phyloP scores from a whole-genome alignment of 2,329 filamentous ascomycete species.

The Orbilia ellipsospora region DNA sequence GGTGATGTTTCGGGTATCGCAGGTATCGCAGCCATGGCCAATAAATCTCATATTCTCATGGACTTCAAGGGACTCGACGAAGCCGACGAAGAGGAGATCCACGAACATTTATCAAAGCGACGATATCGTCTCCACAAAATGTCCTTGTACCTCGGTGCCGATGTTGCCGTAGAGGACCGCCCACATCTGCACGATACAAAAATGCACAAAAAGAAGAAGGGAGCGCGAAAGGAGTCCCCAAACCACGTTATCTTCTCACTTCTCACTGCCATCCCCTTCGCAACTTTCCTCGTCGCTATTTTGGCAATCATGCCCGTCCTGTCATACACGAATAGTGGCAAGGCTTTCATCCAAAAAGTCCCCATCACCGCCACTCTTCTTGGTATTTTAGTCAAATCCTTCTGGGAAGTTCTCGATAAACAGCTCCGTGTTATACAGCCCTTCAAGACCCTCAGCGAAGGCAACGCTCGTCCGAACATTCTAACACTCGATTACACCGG shows the following conservation, averaged over 20 bases:
- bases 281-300: conserved; percentile 70
- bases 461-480: conserved; percentile 73
- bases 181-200: conserved; percentile 62
- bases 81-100: conserved; percentile 74
- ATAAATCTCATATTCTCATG: conserved; percentile 76
- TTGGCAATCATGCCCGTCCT: conserved; percentile 71
- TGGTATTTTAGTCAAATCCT: conserved; percentile 74
- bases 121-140: conserved; percentile 78
- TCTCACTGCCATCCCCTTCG: conserved; percentile 70
- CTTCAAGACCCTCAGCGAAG: conserved; percentile 75
- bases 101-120: conserved; percentile 73
- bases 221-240: conserved; percentile 25
- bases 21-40: conserved; percentile 79
- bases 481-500: conserved; percentile 79
- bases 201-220: conserved; percentile 48
- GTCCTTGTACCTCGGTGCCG: conserved; percentile 73
- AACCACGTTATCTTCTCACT: conserved; percentile 75
- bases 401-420: conserved; percentile 76
- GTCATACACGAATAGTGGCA: conserved; percentile 69
- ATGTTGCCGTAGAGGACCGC: conserved; percentile 60
- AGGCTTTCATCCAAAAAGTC: conserved; percentile 70
- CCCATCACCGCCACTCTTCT: conserved; percentile 75
- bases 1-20: conserved; percentile 78
- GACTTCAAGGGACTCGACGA: conserved; percentile 79
- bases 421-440: conserved; percentile 79